A percentile compares a stretch with the other conserved stretches of the same genome.
phyloP scores from a whole-genome alignment of 345 rosid species.

The Toxicodendron radicans region DNA sequence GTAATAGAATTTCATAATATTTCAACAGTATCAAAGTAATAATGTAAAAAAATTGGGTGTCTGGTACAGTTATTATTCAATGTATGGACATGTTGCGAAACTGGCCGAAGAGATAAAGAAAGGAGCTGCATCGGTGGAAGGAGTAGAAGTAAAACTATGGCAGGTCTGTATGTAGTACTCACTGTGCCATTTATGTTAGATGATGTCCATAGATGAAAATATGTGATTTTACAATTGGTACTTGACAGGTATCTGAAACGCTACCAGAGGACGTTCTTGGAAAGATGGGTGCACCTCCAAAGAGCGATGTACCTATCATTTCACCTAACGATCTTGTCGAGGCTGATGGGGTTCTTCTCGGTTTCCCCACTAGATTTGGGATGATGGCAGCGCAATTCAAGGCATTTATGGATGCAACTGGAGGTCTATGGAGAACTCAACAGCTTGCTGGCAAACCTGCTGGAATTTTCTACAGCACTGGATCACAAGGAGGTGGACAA shows the following conservation, averaged over 20 bases:
- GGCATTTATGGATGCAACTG: conserved; percentile 71
- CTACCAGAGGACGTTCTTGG: conserved; percentile 61
- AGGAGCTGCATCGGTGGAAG: conserved; percentile 68
- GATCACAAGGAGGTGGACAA: conserved; percentile 80
- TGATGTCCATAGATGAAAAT: background rate
- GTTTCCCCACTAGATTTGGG: conserved; percentile 75
- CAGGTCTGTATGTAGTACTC: conserved; percentile 38
- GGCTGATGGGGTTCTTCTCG: conserved; percentile 65
- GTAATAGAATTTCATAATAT: background rate
- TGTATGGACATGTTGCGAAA: conserved; percentile 75
- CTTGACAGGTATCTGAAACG: conserved; percentile 59
- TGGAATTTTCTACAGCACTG: conserved; percentile 73
- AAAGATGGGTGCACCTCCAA: conserved; percentile 68
- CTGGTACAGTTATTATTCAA: conserved; percentile 60
- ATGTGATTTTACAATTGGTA: background rate
- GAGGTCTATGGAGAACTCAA: conserved; percentile 66
- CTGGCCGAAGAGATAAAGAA: conserved; percentile 66
- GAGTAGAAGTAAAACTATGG: conserved; percentile 68
- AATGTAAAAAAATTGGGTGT: background rate
- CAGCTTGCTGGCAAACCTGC: conserved; percentile 75
- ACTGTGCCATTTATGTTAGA: background rate
- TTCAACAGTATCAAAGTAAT: background rate
- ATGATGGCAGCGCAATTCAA: conserved; percentile 84
- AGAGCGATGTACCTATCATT: conserved; percentile 55
- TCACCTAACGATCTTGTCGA: conserved; percentile 54